Conservation (phyloP, 129 eudicot genomes). For the Deinandra increscens region DNA sequence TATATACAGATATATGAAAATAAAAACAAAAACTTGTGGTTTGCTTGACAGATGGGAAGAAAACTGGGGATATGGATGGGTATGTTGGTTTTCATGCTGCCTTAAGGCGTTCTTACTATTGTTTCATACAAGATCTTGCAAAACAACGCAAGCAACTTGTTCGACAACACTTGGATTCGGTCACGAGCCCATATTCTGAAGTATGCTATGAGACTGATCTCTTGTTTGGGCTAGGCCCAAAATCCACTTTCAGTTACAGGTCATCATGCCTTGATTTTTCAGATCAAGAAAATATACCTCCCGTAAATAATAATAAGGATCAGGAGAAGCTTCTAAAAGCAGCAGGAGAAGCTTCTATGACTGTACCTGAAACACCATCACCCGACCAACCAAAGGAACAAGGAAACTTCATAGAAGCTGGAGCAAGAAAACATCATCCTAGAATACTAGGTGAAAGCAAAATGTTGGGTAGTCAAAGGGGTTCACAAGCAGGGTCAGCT, state of each 20-base stretch:
- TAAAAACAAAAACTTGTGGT: constrained; percentile 13
- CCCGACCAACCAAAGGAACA: constrained; percentile 86
- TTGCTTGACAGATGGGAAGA: constrained; percentile 50
- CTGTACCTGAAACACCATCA: constrained; percentile 82
- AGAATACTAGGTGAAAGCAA: constrained; percentile 51
- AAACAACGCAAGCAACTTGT: constrained; percentile 86
- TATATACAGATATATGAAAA: too few relatives aligned
- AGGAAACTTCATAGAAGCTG: constrained; percentile 62
- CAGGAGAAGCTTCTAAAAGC: constrained; percentile 54
- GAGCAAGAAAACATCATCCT: constrained; percentile 70
- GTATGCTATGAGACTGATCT: constrained; percentile 70
- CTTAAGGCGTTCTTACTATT: constrained; percentile 76
- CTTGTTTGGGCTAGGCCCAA: constrained; percentile 34
- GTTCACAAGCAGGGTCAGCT: constrained; percentile 61
- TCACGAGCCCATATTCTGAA: constrained; percentile 87
- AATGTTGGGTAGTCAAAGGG: constrained; percentile 47
- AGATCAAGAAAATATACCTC: constrained; percentile 73
- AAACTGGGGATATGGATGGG: constrained; percentile 84
- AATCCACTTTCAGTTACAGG: constrained; percentile 38
- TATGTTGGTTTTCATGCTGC: constrained; percentile 94
- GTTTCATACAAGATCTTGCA: constrained; percentile 65
- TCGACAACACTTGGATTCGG: constrained; percentile 93
- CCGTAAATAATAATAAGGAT: constrained; percentile 36
- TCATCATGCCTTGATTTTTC: constrained; percentile 61
- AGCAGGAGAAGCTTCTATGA: constrained; percentile 51